Conservation (phyloP, 352 stramenopile genomes). For the Phytophthora syringae region DNA sequence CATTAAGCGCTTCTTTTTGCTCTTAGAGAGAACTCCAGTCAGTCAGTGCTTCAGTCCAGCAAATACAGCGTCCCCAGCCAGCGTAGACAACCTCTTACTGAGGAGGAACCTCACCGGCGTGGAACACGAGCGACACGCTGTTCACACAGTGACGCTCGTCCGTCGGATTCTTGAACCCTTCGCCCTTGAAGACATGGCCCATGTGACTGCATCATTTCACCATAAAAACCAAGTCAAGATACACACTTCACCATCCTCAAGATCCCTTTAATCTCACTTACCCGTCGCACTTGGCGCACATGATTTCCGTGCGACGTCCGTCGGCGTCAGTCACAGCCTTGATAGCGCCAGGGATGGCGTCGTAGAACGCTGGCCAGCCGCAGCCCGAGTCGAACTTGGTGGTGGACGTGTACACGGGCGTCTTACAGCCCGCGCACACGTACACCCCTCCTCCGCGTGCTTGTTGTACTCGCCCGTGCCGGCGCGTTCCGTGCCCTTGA, state of each 20-base stretch:
- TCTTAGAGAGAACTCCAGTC: conserved; percentile 9
- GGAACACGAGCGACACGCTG: conserved; percentile 89
- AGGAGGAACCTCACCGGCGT: conserved; percentile 60
- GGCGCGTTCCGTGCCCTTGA: conserved; percentile 91
- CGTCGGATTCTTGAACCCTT: conserved; percentile 88
- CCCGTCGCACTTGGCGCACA: conserved; percentile 89
- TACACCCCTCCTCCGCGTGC: conserved; percentile 87
- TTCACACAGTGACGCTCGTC: conserved; percentile 93
- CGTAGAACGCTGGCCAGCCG: conserved; percentile 92
- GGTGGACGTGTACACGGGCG: conserved; percentile 86
- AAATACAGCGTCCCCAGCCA: not conserved
- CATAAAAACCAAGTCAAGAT: conserved; percentile 10
- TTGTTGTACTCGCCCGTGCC: conserved; percentile 92
- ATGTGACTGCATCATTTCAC: conserved; percentile 70
- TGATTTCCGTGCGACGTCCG: conserved; percentile 85
- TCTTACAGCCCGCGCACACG: conserved; percentile 88
- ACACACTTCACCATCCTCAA: conserved; percentile 1
- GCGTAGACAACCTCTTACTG: conserved; percentile 28
- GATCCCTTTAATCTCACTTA: conserved; percentile 28
- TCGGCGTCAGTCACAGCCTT: conserved; percentile 78
- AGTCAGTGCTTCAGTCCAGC: conserved; percentile 6
- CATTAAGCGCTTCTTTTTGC: conserved; percentile 4
- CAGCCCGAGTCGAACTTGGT: conserved; percentile 93
- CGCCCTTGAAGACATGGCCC: conserved; percentile 92
- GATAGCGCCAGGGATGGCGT: conserved; percentile 89